A percentile compares a stretch with the other conserved stretches of the same genome.
phyloP scores from a whole-genome alignment of 1,284 basidiomycete species.

The Irpex lacteus region DNA sequence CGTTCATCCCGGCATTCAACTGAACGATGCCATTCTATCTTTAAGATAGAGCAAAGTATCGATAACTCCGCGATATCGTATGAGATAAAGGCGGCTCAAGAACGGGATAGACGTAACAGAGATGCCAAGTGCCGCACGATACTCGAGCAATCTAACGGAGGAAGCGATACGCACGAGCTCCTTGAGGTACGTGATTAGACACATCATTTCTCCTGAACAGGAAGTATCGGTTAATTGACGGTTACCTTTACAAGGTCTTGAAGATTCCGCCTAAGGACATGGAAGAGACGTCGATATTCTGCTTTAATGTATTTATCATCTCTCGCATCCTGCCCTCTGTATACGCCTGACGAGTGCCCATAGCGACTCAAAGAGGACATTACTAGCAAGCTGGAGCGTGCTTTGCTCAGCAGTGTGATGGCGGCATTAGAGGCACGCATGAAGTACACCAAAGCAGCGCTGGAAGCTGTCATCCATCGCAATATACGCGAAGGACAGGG shows the following conservation, averaged over 20 bases:
- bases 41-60: not conserved
- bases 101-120: not conserved
- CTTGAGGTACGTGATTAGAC: not conserved
- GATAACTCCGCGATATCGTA: not conserved
- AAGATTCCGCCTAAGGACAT: not conserved
- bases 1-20: not conserved
- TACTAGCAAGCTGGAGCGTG: conserved; percentile 4
- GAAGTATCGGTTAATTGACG: no score
- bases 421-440: conserved; percentile 10
- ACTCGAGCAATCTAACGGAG: not conserved
- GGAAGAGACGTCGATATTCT: not conserved
- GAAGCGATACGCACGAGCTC: not conserved
- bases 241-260: not conserved
- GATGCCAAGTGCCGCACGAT: not conserved
- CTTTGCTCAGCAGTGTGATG: conserved; percentile 10
- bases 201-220: not conserved
- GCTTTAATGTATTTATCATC: not conserved
- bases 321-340: no score
- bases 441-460: conserved; percentile 11
- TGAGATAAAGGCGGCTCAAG: not conserved
- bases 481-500: conserved; percentile 14
- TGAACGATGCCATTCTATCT: not conserved
- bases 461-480: conserved; percentile 14
- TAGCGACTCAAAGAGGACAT: conserved; percentile 1
- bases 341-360: not conserved